phyloP scores from a whole-genome alignment of 768 basidiomycete species.

The Arthromyces matolae region DNA sequence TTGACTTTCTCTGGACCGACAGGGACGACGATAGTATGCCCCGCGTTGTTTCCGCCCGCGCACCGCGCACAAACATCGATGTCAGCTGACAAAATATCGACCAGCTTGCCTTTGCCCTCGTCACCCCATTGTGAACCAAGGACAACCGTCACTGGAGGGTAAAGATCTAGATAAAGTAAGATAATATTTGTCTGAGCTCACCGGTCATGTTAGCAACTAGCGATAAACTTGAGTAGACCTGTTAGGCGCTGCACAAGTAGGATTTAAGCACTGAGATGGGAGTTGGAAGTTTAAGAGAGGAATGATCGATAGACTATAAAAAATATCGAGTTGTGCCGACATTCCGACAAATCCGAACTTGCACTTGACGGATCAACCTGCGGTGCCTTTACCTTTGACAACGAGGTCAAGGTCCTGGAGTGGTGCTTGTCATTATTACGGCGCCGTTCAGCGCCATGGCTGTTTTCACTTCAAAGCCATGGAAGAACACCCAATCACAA shows the following conservation, averaged over 20 bases:
- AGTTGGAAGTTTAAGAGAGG: background rate
- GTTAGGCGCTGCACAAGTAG: no score
- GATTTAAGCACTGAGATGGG: background rate
- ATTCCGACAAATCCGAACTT: conserved; percentile 9
- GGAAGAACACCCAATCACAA: conserved; percentile 26
- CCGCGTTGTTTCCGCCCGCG: conserved; percentile 98
- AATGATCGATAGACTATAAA: background rate
- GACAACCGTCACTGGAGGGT: conserved; percentile 59
- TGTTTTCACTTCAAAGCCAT: conserved; percentile 36
- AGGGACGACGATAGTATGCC: conserved; percentile 93
- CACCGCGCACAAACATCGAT: conserved; percentile 92
- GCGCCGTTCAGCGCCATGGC: conserved; percentile 34
- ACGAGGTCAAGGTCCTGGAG: no score
- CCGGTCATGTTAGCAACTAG: conserved; percentile 7
- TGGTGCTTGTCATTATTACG: background rate
- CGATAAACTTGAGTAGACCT: background rate
- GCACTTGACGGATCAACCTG: background rate
- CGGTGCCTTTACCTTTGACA: background rate
- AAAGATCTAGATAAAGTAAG: background rate
- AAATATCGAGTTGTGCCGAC: background rate
- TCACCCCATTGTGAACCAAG: conserved; percentile 91
- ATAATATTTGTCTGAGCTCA: background rate
- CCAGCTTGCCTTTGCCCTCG: conserved; percentile 93
- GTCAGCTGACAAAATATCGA: conserved; percentile 90
- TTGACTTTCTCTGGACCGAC: conserved; percentile 62